Evolutionary conservation across 192 early-diverging fungal genomes (phyloP).

Genomic region (Dimargaris cristalligena): DNA sequence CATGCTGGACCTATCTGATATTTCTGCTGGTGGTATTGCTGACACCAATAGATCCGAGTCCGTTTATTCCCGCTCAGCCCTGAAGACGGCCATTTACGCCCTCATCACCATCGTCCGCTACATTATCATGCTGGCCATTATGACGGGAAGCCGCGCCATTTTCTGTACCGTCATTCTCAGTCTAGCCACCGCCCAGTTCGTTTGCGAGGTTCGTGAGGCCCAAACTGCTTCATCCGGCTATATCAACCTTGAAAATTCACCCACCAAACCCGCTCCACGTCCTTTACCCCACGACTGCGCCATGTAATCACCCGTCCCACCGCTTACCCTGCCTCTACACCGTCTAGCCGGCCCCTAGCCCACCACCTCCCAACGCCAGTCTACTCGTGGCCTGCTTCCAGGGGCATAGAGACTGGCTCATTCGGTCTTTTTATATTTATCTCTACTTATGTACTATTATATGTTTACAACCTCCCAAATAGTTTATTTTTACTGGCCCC

Average conservation of each 20-base stretch:
- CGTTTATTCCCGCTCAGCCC: background rate
- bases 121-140: conserved; percentile 7
- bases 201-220: background rate
- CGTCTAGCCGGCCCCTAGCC: too few relatives aligned
- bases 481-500: too few relatives aligned
- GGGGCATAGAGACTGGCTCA: too few relatives aligned
- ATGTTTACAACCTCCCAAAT: too few relatives aligned
- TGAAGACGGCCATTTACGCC: background rate
- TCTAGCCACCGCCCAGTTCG: background rate
- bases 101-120: background rate
- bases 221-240: background rate
- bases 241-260: background rate
- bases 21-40: background rate
- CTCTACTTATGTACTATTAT: too few relatives aligned
- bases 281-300: background rate
- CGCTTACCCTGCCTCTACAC: too few relatives aligned
- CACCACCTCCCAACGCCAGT: too few relatives aligned
- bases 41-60: background rate
- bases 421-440: too few relatives aligned
- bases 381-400: too few relatives aligned
- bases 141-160: background rate
- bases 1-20: background rate
- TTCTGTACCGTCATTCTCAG: background rate
- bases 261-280: background rate
- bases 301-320: background rate